phyloP scores from a whole-genome alignment of 202 grass and related monocot genomes.

The Zizania palustris region DNA sequence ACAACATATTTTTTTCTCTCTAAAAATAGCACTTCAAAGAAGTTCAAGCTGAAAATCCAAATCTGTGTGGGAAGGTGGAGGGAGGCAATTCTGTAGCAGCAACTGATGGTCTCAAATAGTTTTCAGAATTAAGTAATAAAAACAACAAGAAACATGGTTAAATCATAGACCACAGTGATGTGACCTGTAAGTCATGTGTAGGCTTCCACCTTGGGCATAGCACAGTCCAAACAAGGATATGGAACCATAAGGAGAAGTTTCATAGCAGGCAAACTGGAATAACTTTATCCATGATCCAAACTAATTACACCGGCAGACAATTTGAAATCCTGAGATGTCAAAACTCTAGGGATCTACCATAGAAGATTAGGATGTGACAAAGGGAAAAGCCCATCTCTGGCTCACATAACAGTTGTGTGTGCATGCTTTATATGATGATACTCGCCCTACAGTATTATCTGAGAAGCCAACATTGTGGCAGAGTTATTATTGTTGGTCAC shows the following conservation, averaged over 20 bases:
- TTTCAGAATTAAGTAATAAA: neutral
- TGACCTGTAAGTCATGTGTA: constrained; percentile 23
- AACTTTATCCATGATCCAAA: constrained; percentile 8
- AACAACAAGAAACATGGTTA: constrained; percentile 17
- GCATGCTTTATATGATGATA: constrained; percentile 15
- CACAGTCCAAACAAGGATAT: constrained; percentile 1
- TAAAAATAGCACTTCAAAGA: neutral
- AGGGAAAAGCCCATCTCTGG: constrained; percentile 24
- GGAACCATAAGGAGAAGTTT: neutral
- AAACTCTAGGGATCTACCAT: neutral
- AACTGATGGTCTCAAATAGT: neutral
- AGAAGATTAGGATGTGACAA: constrained; percentile 21
- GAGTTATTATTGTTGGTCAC: constrained; percentile 14
- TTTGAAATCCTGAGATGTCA: constrained; percentile 26
- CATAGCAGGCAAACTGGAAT: neutral
- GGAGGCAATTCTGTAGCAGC: constrained; percentile 3
- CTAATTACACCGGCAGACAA: neutral
- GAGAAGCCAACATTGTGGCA: constrained; percentile 4
- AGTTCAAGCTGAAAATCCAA: neutral
- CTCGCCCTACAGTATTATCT: neutral
- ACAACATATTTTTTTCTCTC: neutral
- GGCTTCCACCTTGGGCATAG: constrained; percentile 18
- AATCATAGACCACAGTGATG: constrained; percentile 6
- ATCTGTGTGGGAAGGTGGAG: neutral
- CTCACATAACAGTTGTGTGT: constrained; percentile 14